Base-by-base conservation (phyloP, 495 filamentous ascomycete genomes). In the Xylaria castorea region DNA sequence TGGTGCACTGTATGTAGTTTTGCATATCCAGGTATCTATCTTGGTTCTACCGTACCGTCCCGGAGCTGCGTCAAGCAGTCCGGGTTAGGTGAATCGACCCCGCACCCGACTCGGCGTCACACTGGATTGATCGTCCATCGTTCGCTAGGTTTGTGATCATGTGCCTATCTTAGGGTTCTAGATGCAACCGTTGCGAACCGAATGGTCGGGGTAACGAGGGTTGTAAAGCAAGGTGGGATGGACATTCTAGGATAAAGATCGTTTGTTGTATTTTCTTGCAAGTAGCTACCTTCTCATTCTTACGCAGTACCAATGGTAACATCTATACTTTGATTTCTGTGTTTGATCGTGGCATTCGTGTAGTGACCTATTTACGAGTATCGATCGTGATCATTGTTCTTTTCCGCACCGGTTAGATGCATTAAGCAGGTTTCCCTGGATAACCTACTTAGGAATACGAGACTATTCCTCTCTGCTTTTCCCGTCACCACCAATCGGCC, bases 21-120 rank as follows among this genome's bases (percentile, higher is more conserved):
- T n/a, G 46, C 46, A 48, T 44, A 44, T 44, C 42, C n/a, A n/a
- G n/a, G n/a, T 44, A 38, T 44, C 42, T 44, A 16, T 44, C 18
- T 48, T 48, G 44, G 44, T 48, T 18, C 16, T 48, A n/a, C 44
- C 22, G 50, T 14, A 18, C 53, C 53, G 16, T 57, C 20, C 38
- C 38, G 38, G 12, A 9, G 38, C 5, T 20, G 16, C 18, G 18
- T 46, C 44, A 8, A n/a, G 18, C 18, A 20, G 46, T 50, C 46
- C 46, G 18, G 46, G 46, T 50, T 50, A 20, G 18, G 46, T 46
- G 20, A 48, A 46, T 34, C 42, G 22, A 65, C 62, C 62, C 62
- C 62, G 62, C 62, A 65, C 42, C 62, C 62, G 44, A 65, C n/a
- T 27, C 36, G 61, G 61, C 38, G 38, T 40, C 38, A 42, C 18